Percentiles rank a stretch among this genome's conserved stretches.
Conservation (phyloP, 805 yeast species). For the Candida andamanensis region DNA sequence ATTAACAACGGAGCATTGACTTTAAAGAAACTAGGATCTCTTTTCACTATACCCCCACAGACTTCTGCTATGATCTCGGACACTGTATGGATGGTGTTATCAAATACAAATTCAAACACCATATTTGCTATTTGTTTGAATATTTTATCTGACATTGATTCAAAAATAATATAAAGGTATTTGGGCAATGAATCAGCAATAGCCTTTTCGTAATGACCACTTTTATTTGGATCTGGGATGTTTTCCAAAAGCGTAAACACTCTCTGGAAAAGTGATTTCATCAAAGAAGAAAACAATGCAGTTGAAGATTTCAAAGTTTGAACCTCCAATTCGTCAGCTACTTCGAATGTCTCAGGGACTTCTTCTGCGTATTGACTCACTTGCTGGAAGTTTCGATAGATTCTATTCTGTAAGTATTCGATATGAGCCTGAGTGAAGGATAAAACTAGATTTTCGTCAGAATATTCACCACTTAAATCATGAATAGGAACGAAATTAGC, state of each 20-base stretch:
- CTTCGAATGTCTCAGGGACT: slow-evolving; percentile 19
- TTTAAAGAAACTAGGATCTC: slow-evolving; percentile 49
- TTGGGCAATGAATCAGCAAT: slow-evolving; percentile 32
- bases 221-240: slow-evolving; percentile 53
- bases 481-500: slow-evolving; percentile 69
- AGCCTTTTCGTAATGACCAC: slow-evolving; percentile 49
- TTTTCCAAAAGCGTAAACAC: slow-evolving; percentile 63
- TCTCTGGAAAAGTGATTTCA: slow-evolving; percentile 52
- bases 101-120: slow-evolving; percentile 54
- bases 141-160: slow-evolving; percentile 55
- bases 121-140: slow-evolving; percentile 42
- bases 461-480: slow-evolving; percentile 47
- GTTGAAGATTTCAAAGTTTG: slow-evolving; percentile 70
- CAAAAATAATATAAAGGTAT: slow-evolving; percentile 38
- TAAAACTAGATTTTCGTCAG: slow-evolving; percentile 27
- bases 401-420: slow-evolving; percentile 43
- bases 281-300: slow-evolving; percentile 57
- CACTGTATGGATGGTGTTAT: slow-evolving; percentile 54
- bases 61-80: slow-evolving; percentile 68
- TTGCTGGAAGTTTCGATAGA: slow-evolving; percentile 20
- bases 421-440: slow-evolving; percentile 67
- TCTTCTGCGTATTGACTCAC: slow-evolving; percentile 1
- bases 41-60: slow-evolving; percentile 64
- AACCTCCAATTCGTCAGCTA: slow-evolving; percentile 43
- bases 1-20: slow-evolving; percentile 41